phyloP scores from a whole-genome alignment of 345 rosid genomes.

The Barbarea vulgaris region DNA sequence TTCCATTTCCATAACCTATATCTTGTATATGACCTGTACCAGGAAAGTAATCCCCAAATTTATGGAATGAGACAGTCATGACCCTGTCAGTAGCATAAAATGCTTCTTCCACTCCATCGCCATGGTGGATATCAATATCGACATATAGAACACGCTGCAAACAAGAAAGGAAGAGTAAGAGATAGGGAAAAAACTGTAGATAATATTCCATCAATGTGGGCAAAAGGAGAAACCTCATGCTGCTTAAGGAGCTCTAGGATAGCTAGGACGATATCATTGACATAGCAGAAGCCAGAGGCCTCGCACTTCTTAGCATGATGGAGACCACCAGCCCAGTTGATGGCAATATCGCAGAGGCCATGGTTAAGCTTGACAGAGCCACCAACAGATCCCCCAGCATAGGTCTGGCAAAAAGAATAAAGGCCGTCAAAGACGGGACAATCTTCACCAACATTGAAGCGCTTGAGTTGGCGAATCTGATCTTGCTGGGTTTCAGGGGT shows the following conservation, averaged over 20 bases:
- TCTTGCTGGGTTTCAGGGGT: slow-evolving; percentile 79
- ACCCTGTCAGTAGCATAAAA: slow-evolving; percentile 74
- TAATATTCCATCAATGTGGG: not conserved
- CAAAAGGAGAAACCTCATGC: slow-evolving; percentile 54
- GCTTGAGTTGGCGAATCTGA: slow-evolving; percentile 65
- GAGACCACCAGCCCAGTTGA: slow-evolving; percentile 74
- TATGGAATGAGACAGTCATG: slow-evolving; percentile 75
- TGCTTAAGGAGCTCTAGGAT: slow-evolving; percentile 74
- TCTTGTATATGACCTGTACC: slow-evolving; percentile 68
- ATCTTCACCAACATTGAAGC: slow-evolving; percentile 78
- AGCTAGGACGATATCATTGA: slow-evolving; percentile 73
- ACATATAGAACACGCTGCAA: slow-evolving; percentile 68
- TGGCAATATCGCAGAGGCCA: slow-evolving; percentile 61
- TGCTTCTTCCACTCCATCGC: slow-evolving; percentile 79
- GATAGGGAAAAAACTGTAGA: not conserved
- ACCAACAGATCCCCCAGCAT: slow-evolving; percentile 74
- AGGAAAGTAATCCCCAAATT: slow-evolving; percentile 70
- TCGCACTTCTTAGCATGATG: slow-evolving; percentile 74
- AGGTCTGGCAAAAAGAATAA: slow-evolving; percentile 73
- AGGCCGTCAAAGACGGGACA: slow-evolving; percentile 77
- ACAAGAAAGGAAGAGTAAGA: slow-evolving; percentile 9
- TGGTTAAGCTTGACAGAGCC: slow-evolving; percentile 73
- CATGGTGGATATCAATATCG: slow-evolving; percentile 72
- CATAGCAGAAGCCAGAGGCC: slow-evolving; percentile 57
- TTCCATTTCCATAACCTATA: slow-evolving; percentile 56